phyloP scores from a whole-genome alignment of 148 eudicot genomes.

The Talinum fruticosum region DNA sequence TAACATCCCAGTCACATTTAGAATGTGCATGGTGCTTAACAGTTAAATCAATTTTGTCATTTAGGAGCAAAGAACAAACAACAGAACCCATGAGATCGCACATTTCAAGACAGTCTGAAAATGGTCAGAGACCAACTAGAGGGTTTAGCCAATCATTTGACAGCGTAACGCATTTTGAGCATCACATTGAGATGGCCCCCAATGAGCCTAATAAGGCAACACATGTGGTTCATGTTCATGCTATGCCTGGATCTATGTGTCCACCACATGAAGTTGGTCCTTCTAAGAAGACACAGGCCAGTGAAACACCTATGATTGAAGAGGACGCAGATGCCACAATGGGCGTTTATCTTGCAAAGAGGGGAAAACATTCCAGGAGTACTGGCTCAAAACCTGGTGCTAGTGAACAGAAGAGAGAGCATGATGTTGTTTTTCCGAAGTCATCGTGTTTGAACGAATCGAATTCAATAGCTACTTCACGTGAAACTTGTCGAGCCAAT shows the following conservation, averaged over 20 bases:
- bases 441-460: conserved; percentile 11
- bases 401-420: conserved; percentile 12
- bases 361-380: conserved; percentile 25
- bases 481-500: conserved; percentile 10
- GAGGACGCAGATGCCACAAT: conserved; percentile 23
- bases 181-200: conserved; percentile 34
- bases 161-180: conserved; percentile 46
- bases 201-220: conserved; percentile 47
- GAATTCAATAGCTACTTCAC: conserved; percentile 8
- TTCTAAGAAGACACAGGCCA: conserved; percentile 37
- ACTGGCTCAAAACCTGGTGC: conserved; percentile 21
- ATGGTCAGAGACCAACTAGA: conserved; percentile 26
- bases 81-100: conserved; percentile 13
- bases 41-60: conserved; percentile 1
- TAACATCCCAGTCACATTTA: conserved; percentile 7
- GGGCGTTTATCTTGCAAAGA: conserved; percentile 16
- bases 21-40: background rate
- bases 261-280: conserved; percentile 48
- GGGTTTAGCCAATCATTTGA: conserved; percentile 42
- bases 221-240: conserved; percentile 48
- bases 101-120: conserved; percentile 22
- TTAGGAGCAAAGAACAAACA: conserved; percentile 21
- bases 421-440: conserved; percentile 15
- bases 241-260: conserved; percentile 61
- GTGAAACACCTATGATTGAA: conserved; percentile 21